Evolutionary conservation across 78 protist species (phyloP), one percentile per base, ranked within the genome.

Genomic region (Dictyostelium brefeldianum): DNA sequence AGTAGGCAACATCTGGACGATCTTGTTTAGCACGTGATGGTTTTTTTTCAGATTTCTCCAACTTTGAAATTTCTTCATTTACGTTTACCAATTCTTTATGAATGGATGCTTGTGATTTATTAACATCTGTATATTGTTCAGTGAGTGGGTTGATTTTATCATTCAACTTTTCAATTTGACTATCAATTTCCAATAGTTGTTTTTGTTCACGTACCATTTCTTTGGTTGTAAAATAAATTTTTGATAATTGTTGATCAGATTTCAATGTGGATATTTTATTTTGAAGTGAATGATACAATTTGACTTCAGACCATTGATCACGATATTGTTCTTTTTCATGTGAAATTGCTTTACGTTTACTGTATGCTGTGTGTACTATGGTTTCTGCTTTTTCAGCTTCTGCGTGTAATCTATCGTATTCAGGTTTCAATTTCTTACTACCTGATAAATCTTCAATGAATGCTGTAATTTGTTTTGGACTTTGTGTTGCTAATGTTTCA

Each of bases 261-360:
- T 46, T 29, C 20, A 50, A 18, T 6, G 47, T 4, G 15, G 54
- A 69, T 0, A 78, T 20, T 20, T 20, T 36, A 17, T 56, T 51
- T n/a, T 70, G 57, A 56, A 80, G 41, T 2, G 67, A 12, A 17
- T 51, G 65, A 50, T 75, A 98, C 73, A 25, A 22, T 53, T 97
- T 96, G 1, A 98, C 99, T 94, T 98, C 99, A n/a, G 92, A 80
- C 84, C 95, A 94, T 65, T 97, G 98, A 53, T 74, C 89, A 18
- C 94, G 78, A 87, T 79, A 83, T 89, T 95, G 96, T 25, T 92
- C 77, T 78, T 92, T 80, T 91, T 98, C 99, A 17, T 69, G 25
- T 10, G n/a, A 50, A 17, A 97, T 64, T 3, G 96, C 84, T 89
- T 94, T 94, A 78, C 74, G 73, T 73, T 79, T 74, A 57, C 51